Evolutionary conservation across 768 basidiomycete genomes (phyloP).

Genomic region (Cyclocybe aegerita): DNA sequence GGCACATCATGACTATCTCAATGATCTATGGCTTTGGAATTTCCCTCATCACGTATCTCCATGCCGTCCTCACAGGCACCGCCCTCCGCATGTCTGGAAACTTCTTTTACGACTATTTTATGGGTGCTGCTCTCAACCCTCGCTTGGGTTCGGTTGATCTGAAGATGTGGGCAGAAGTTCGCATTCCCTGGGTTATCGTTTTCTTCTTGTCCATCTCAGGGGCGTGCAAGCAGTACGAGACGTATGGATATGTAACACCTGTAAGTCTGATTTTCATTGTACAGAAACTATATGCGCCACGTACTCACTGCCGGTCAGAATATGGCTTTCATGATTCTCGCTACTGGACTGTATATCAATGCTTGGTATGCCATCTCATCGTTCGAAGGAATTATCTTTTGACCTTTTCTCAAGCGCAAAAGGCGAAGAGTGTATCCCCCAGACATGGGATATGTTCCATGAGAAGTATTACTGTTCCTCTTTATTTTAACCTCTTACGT

Average conservation of each 20-base stretch:
- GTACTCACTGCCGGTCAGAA: constrained; percentile 51
- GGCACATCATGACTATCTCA: constrained; percentile 91
- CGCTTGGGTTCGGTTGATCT: constrained; percentile 88
- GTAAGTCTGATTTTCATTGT: constrained; percentile 41
- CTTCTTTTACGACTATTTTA: constrained; percentile 93
- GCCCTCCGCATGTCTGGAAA: constrained; percentile 94
- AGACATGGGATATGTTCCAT: constrained; percentile 99
- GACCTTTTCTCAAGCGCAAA: constrained; percentile 56
- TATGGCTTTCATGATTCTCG: constrained; percentile 95
- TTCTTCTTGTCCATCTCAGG: constrained; percentile 93
- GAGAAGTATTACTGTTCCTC: constrained; percentile 68
- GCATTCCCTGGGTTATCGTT: constrained; percentile 95
- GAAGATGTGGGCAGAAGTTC: constrained; percentile 98
- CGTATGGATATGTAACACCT: constrained; percentile 87
- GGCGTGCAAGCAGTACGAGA: constrained; percentile 93
- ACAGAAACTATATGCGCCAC: background rate
- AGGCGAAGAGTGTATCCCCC: constrained; percentile 92
- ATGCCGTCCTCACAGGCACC: constrained; percentile 73
- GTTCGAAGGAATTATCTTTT: constrained; percentile 3
- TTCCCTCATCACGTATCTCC: constrained; percentile 78
- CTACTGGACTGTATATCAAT: constrained; percentile 95
- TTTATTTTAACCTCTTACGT: background rate
- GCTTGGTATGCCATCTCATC: constrained; percentile 61
- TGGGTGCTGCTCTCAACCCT: constrained; percentile 95
- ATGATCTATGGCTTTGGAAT: constrained; percentile 90